A percentile compares a stretch with the other conserved stretches of the same genome.
Evolutionary conservation across 106 monocot genomes (phyloP).

Genomic region (Vanilla planifolia): DNA sequence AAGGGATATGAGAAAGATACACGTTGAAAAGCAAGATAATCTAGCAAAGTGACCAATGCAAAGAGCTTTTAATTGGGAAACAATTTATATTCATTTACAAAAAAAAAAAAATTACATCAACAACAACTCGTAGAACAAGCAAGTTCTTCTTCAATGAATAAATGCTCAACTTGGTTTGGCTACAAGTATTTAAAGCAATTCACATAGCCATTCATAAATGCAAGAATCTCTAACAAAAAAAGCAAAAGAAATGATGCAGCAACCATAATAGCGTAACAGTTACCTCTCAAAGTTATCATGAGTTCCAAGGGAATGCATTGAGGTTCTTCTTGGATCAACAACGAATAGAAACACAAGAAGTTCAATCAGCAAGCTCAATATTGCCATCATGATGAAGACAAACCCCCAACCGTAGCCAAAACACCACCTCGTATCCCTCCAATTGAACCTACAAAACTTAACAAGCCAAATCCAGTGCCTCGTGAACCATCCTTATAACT

Average conservation of each 20-base stretch:
- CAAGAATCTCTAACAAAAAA: background rate
- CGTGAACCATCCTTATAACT: conserved; percentile 64
- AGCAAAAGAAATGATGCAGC: background rate
- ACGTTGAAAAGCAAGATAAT: too few relatives aligned
- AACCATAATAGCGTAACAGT: background rate
- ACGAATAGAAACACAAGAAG: conserved; percentile 69
- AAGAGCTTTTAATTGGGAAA: too few relatives aligned
- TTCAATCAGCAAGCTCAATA: conserved; percentile 76
- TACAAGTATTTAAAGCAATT: too few relatives aligned
- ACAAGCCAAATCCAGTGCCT: conserved; percentile 80
- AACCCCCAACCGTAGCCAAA: conserved; percentile 89
- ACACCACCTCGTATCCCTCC: conserved; percentile 89
- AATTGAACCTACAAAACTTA: conserved; percentile 61
- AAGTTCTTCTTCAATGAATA: too few relatives aligned
- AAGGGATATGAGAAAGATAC: too few relatives aligned
- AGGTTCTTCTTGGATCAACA: conserved; percentile 57
- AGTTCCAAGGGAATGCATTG: conserved; percentile 10
- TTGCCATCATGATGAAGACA: conserved; percentile 84
- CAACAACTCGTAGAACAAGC: too few relatives aligned
- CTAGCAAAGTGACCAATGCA: too few relatives aligned
- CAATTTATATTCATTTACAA: too few relatives aligned
- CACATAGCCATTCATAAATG: too few relatives aligned
- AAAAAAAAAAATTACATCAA: too few relatives aligned
- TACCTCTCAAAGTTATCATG: conserved; percentile 54
- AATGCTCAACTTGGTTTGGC: too few relatives aligned